Conservation (phyloP, 2,329 filamentous ascomycete species). For the Beauveria sp. region DNA sequence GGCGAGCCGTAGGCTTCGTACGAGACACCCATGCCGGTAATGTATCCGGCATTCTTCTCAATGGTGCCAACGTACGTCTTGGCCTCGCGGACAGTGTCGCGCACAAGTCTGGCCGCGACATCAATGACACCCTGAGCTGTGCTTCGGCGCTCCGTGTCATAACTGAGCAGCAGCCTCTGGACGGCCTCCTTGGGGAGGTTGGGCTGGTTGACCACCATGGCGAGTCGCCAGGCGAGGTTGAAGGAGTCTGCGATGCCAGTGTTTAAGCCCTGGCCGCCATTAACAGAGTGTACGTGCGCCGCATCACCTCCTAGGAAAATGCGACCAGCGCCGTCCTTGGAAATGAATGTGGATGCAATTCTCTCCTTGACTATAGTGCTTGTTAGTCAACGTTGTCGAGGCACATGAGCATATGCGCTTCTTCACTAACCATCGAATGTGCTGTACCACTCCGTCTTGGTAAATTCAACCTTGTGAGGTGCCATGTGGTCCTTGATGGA, state of each 20-base stretch:
- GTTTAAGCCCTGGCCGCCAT: conserved; percentile 51
- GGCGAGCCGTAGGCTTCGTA: conserved; percentile 29
- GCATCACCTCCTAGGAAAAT: conserved; percentile 49
- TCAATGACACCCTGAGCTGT: conserved; percentile 38
- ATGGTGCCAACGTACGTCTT: conserved; percentile 40
- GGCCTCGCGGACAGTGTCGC: conserved; percentile 35
- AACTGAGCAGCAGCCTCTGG: conserved; percentile 30
- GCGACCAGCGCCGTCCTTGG: conserved; percentile 32
- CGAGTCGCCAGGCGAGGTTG: conserved; percentile 46
- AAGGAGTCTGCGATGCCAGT: conserved; percentile 50
- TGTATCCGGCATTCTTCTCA: conserved; percentile 39
- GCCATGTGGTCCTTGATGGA: conserved; percentile 37
- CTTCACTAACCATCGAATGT: conserved; percentile 35
- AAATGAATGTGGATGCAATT: conserved; percentile 32
- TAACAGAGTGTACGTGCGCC: conserved; percentile 48
- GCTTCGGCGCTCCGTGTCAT: conserved; percentile 35
- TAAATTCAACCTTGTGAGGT: conserved; percentile 35
- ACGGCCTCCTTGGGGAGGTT: conserved; percentile 16
- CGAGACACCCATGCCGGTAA: conserved; percentile 38
- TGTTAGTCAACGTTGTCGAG: neutral
- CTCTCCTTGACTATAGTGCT: conserved; percentile 28
- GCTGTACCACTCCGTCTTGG: conserved; percentile 40
- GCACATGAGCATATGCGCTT: neutral
- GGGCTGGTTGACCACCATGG: conserved; percentile 19
- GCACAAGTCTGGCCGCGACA: conserved; percentile 37